Percentiles rank a stretch among this genome's conserved stretches.
Conservation (phyloP, 2,329 filamentous ascomycete genomes). For the Pestalotiopsis sp. region DNA sequence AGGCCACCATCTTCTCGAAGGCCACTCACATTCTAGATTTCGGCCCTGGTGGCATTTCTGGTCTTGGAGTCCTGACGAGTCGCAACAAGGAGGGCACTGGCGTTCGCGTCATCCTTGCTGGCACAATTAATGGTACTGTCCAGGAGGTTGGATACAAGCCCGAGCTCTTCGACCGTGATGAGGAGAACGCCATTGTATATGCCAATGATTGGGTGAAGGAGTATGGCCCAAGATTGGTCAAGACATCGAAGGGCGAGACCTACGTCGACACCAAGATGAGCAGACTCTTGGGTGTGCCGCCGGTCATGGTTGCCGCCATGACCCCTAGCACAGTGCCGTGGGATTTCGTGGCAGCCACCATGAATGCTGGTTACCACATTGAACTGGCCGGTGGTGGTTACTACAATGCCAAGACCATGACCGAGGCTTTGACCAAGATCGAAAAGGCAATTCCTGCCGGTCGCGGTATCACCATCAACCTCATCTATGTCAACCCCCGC, state of each 20-base stretch:
- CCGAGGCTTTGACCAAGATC: slow-evolving; percentile 80
- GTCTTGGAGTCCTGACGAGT: slow-evolving; percentile 93
- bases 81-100: slow-evolving; percentile 99
- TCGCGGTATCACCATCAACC: slow-evolving; percentile 84
- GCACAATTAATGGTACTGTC: slow-evolving; percentile 88
- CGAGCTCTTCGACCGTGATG: slow-evolving; percentile 95
- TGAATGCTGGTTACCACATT: slow-evolving; percentile 94
- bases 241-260: slow-evolving; percentile 84
- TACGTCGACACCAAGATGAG: slow-evolving; percentile 98
- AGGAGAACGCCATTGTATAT: slow-evolving; percentile 91
- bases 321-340: slow-evolving; percentile 86
- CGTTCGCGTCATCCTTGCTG: slow-evolving; percentile 93
- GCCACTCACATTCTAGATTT: slow-evolving; percentile 97
- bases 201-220: slow-evolving; percentile 98
- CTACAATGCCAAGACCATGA: slow-evolving; percentile 82
- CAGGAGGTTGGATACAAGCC: slow-evolving; percentile 96
- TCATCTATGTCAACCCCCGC: slow-evolving; percentile 88
- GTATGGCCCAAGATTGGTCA: slow-evolving; percentile 88
- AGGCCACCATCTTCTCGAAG: slow-evolving; percentile 84
- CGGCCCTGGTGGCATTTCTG: slow-evolving; percentile 94
- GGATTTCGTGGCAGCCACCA: slow-evolving; percentile 90
- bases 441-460: slow-evolving; percentile 82
- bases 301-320: slow-evolving; percentile 92
- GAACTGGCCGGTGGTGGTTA: slow-evolving; percentile 90
- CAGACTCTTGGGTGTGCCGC: slow-evolving; percentile 79